phyloP scores from a whole-genome alignment of 2,329 filamentous ascomycete species.

The Cercospora beticola region DNA sequence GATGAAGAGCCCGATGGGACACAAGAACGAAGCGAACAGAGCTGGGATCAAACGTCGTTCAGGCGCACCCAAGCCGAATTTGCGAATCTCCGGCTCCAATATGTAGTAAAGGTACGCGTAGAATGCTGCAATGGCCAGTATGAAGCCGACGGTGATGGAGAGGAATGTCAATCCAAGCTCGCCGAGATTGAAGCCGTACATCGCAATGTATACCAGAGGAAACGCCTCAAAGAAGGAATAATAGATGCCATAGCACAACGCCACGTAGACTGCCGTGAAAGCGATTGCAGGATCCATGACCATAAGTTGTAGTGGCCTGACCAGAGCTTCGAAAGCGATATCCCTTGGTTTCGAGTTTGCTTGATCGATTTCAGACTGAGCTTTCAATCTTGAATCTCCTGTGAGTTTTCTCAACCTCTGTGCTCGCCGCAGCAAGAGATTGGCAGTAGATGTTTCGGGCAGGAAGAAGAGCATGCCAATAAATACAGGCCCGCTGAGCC shows the following conservation, averaged over 20 bases:
- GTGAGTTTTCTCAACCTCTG: constrained; percentile 61
- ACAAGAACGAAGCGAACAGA: constrained; percentile 29
- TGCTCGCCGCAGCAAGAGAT: constrained; percentile 62
- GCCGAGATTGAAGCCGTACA: constrained; percentile 44
- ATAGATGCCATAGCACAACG: constrained; percentile 39
- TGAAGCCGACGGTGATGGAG: constrained; percentile 34
- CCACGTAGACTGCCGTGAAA: constrained; percentile 37
- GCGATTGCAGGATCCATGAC: constrained; percentile 37
- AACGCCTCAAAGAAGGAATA: constrained; percentile 41
- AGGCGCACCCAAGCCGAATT: constrained; percentile 27
- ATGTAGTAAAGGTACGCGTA: constrained; percentile 31
- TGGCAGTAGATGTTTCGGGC: constrained; percentile 62
- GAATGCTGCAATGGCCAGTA: constrained; percentile 31
- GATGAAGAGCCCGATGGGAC: constrained; percentile 35
- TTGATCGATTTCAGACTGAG: constrained; percentile 65
- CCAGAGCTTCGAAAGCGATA: constrained; percentile 56
- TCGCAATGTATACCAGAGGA: constrained; percentile 43
- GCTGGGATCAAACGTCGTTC: constrained; percentile 35
- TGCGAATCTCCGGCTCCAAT: constrained; percentile 31
- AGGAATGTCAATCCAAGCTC: constrained; percentile 39
- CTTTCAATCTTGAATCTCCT: constrained; percentile 56
- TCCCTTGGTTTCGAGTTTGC: constrained; percentile 51
- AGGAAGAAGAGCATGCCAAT: constrained; percentile 58
- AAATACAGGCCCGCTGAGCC: constrained; percentile 59
- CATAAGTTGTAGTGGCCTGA: constrained; percentile 40